A percentile compares a stretch with the other conserved stretches of the same genome.
Conservation (phyloP, 805 yeast species). For the Pichia ethanolica region DNA sequence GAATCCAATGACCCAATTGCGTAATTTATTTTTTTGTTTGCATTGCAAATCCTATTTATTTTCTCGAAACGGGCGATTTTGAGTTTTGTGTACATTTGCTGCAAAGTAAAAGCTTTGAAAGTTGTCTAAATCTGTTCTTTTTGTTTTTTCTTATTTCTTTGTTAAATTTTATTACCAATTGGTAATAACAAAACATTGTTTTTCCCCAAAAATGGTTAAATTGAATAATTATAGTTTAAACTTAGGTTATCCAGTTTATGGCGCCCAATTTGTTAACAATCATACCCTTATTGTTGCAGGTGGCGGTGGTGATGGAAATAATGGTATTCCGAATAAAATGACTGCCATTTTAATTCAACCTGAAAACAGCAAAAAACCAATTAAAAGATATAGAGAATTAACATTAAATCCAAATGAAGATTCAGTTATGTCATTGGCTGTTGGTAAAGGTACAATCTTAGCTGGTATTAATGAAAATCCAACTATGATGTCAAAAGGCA, state of each 20-base stretch:
- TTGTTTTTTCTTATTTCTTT: not conserved
- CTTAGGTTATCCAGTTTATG: constrained; percentile 72
- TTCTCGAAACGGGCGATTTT: too few species aligned
- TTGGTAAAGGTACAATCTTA: constrained; percentile 44
- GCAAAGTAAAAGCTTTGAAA: too few species aligned
- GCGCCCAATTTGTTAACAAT: constrained; percentile 61
- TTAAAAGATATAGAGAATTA: constrained; percentile 59
- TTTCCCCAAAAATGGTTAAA: constrained; percentile 16
- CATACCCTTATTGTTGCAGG: constrained; percentile 68
- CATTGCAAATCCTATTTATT: too few species aligned
- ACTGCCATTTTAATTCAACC: constrained; percentile 57
- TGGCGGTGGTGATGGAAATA: constrained; percentile 93
- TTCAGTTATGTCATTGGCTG: constrained; percentile 79
- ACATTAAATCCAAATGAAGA: constrained; percentile 53
- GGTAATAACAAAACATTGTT: not conserved
- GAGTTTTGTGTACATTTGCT: too few species aligned
- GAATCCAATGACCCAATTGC: too few species aligned
- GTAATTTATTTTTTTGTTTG: too few species aligned
- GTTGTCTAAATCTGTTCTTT: not conserved
- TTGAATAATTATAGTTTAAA: constrained; percentile 20
- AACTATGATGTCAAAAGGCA: constrained; percentile 47
- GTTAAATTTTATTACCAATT: not conserved
- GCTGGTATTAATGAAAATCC: constrained; percentile 73
- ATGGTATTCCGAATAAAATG: constrained; percentile 81
- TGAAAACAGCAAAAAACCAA: constrained; percentile 35